Base-by-base conservation (phyloP, 2,329 filamentous ascomycete genomes). In the Ploettnerulaceae sp. region DNA sequence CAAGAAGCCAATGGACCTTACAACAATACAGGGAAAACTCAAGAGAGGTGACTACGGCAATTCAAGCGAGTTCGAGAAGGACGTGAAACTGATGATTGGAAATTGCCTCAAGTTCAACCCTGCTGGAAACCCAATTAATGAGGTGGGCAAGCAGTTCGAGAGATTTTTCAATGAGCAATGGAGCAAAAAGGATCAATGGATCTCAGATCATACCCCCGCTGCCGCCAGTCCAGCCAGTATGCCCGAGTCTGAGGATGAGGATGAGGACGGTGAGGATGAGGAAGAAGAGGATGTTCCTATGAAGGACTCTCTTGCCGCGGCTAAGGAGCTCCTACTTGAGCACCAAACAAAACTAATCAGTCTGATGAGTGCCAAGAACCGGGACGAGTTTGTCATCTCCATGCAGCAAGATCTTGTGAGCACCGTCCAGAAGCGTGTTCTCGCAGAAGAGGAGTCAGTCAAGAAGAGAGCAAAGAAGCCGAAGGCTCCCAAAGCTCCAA, bases 21-120 rank as follows among this genome's bases (percentile, higher is more conserved):
- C 77, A 12, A 95, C 88, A n/a, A 85, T 95, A 61, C 74, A 78
- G 26, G 74, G 75, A 32, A 94, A 94, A 67, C 74, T 96, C 31
- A 80, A 84, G 57, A 73, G 74, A 9, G 89, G 89, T 20, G 79
- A 89, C 46, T 97, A 97, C 61, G 77, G 81, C 55, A 88, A 76
- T 47, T 76, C 87, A 1, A 89, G 89, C 65, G 90, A 96, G 35
- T 89, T 97, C 58, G 86, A 95, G 61, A 77, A 77, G 48, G 90
- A 95, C 60, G 79, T 95, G 45, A 77, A 81, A 38, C 77, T 89
- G 47, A 90, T 97, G 56, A 84, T 96, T 61, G 75, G 79, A 57
- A 98, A 98, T 65, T 96, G 91, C 66, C 89, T 82, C 71, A 84
- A 84, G 53, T 98, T 97, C 76, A 98, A 98, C 58, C 79, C 82